Percentiles rank a stretch among this genome's conserved stretches.
phyloP scores from a whole-genome alignment of 78 protist genomes.

The Dictyostelium citrinum region DNA sequence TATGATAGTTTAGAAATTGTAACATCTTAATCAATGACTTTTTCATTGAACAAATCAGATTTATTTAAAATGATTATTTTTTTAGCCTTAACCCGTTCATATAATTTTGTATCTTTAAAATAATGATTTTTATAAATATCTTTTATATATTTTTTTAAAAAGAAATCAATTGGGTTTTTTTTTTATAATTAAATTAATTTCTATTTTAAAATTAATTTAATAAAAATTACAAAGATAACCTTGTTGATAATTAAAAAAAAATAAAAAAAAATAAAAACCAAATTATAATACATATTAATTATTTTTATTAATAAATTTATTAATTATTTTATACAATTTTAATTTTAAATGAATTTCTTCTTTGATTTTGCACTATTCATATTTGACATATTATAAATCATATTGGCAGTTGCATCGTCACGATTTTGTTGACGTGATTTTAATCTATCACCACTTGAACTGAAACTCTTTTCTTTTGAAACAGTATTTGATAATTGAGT shows the following conservation, averaged over 20 bases:
- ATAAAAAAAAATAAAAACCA: no score
- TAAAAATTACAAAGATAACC: no score
- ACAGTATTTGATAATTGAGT: background rate
- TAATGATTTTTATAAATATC: no score
- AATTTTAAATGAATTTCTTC: background rate
- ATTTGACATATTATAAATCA: constrained; percentile 45
- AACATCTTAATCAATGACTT: background rate
- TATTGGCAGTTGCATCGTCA: constrained; percentile 48
- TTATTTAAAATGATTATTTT: no score
- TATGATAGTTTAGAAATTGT: background rate
- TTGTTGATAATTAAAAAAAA: no score
- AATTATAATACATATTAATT: no score
- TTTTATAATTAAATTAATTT: no score
- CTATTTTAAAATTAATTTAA: no score
- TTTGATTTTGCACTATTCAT: constrained; percentile 34
- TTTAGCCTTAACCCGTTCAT: background rate
- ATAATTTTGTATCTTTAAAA: background rate
- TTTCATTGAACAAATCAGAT: background rate
- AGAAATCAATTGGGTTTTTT: no score
- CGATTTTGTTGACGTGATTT: constrained; percentile 2
- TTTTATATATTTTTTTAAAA: no score
- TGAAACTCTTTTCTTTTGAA: background rate
- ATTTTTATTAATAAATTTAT: no score
- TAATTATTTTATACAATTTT: no score
- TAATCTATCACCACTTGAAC: background rate